A percentile compares a stretch with the other conserved stretches of the same genome.
Evolutionary conservation across 116 monocot genomes (phyloP).

Genomic region (Posidonia oceanica): DNA sequence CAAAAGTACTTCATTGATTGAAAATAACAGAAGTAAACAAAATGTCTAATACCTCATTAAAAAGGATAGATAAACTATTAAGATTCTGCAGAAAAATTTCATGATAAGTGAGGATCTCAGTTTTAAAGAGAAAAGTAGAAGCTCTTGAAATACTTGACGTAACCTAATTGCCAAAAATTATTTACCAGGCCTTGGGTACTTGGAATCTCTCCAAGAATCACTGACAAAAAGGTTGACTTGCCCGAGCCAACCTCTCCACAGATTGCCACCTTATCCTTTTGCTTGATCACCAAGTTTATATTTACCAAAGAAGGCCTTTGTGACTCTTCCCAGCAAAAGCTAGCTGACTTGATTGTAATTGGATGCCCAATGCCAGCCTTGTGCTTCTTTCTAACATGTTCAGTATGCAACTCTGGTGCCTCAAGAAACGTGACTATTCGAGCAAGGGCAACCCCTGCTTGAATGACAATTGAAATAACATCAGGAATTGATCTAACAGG

Average conservation of each 20-base stretch:
- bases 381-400: slow-evolving; percentile 18
- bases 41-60: too few relatives aligned
- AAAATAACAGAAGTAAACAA: too few relatives aligned
- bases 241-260: slow-evolving; percentile 97
- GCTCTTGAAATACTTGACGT: background rate
- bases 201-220: slow-evolving; percentile 75
- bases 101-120: background rate
- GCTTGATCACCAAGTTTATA: slow-evolving; percentile 36
- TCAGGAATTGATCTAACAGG: slow-evolving; percentile 75
- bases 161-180: background rate
- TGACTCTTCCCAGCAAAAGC: slow-evolving; percentile 72
- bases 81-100: too few relatives aligned
- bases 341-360: slow-evolving; percentile 45
- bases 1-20: too few relatives aligned
- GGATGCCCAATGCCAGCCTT: slow-evolving; percentile 9
- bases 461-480: slow-evolving; percentile 75
- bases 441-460: slow-evolving; percentile 70
- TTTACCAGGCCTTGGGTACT: slow-evolving; percentile 52
- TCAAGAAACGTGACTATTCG: slow-evolving; percentile 64
- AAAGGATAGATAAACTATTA: too few relatives aligned
- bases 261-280: slow-evolving; percentile 69
- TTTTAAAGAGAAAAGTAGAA: background rate
- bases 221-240: slow-evolving; percentile 76
- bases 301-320: slow-evolving; percentile 41
- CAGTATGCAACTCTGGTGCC: slow-evolving; percentile 50